These are phyloP conservation scores for Melastoma candidum DNA, from an alignment of 441 rosid genomes.

Conservation along the genomic window DNA sequence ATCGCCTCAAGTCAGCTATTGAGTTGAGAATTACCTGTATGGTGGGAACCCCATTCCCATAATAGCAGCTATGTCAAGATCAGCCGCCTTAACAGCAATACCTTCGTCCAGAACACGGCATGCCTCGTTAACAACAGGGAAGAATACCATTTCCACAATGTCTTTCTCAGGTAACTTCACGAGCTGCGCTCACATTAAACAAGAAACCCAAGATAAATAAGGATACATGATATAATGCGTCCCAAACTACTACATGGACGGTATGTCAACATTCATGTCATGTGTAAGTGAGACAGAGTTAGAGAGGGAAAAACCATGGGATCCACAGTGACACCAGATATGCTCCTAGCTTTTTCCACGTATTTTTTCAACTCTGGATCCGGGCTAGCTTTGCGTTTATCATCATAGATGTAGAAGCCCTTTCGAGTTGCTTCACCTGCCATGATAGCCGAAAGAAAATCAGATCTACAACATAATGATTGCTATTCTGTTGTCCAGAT, in stretches of 20 bases:
- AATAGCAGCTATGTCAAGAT: conserved; percentile 78
- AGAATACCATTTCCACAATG: conserved; percentile 83
- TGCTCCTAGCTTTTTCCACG: conserved; percentile 72
- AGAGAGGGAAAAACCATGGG: conserved; percentile 44
- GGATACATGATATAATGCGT: neutral
- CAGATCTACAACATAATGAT: neutral
- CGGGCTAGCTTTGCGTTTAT: conserved; percentile 72
- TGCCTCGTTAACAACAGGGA: conserved; percentile 96
- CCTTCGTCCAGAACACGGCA: conserved; percentile 91
- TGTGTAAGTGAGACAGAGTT: conserved; percentile 6
- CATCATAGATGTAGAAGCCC: conserved; percentile 81
- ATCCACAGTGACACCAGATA: conserved; percentile 57
- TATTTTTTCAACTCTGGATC: conserved; percentile 74
- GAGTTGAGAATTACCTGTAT: conserved; percentile 42
- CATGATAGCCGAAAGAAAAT: conserved; percentile 15
- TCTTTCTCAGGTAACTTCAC: conserved; percentile 62
- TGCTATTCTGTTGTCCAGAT: no score
- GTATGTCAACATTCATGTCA: no score
- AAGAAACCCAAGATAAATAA: neutral
- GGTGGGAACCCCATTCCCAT: conserved; percentile 99
- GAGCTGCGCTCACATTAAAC: conserved; percentile 34
- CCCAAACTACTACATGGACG: no score
- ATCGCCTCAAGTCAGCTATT: neutral
- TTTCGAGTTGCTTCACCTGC: conserved; percentile 76
- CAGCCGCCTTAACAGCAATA: conserved; percentile 86